Evolutionary conservation across 1,284 basidiomycete species (phyloP).

Genomic region (Ustilago shanxiensis): DNA sequence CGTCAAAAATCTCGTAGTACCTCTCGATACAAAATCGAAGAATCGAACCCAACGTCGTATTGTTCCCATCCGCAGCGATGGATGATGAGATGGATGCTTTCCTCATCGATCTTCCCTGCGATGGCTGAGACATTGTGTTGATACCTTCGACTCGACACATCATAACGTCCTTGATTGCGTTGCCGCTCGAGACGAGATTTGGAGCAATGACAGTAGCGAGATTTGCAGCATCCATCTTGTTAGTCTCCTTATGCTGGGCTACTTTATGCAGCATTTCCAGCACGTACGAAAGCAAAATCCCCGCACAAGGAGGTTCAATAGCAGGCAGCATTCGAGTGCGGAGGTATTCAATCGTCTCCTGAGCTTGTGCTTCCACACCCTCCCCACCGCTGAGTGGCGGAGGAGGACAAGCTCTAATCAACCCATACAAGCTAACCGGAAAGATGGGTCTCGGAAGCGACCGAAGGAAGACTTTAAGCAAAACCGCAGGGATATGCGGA

Average conservation of each 20-base stretch:
- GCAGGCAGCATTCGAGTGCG: conserved; percentile 73
- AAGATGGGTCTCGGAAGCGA: conserved; percentile 83
- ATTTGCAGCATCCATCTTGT: conserved; percentile 86
- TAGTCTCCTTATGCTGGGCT: conserved; percentile 76
- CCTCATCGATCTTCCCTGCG: conserved; percentile 3
- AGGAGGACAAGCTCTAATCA: conserved; percentile 78
- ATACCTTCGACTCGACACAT: conserved; percentile 77
- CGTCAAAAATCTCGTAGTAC: conserved; percentile 85
- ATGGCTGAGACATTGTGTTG: conserved; percentile 74
- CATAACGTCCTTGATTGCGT: conserved; percentile 54
- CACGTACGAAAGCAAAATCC: conserved; percentile 79
- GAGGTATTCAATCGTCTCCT: conserved; percentile 72
- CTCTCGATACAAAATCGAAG: conserved; percentile 82
- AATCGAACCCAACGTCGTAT: conserved; percentile 79
- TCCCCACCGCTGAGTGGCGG: conserved; percentile 13
- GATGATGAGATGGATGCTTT: conserved; percentile 20
- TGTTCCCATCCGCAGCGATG: conserved; percentile 55
- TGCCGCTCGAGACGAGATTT: conserved; percentile 74
- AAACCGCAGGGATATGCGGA: conserved; percentile 82
- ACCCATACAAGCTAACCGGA: conserved; percentile 77
- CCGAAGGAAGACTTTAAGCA: conserved; percentile 85
- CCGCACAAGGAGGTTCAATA: conserved; percentile 77
- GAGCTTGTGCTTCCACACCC: conserved; percentile 63
- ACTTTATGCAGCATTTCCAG: conserved; percentile 83
- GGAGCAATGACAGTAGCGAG: conserved; percentile 82